Base-by-base conservation (phyloP, 2,329 filamentous ascomycete species). In the Diplodia corticola region DNA sequence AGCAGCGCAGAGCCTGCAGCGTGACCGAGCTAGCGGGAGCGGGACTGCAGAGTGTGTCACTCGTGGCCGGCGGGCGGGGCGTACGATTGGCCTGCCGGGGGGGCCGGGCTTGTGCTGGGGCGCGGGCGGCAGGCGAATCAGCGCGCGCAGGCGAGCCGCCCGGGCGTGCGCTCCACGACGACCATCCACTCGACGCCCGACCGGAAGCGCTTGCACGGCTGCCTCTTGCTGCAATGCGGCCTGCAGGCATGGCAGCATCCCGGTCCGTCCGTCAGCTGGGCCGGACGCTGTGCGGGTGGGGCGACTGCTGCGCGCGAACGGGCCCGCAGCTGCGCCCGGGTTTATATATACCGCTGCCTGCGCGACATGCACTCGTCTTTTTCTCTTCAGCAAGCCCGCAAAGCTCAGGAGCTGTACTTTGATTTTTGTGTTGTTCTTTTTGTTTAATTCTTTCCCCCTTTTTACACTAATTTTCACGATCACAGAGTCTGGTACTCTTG, bases 301-400 rank as follows among this genome's bases (percentile, higher is more conserved):
- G 57, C 57, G 9, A 26, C 40, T 24, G n/a, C 57, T 61, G 57
- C 57, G 55, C 15, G 24, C 10, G 50, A 22, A 20, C 30, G 61
- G 35, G n/a, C 26, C 37, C 28, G 57, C 44, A 49, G 57, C 57
- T 49, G 26, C 57, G 57, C 60, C 60, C 37, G 6, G 40, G 30
- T 53, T 63, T 63, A 63, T 63, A 63, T 63, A 63, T 51, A 53
- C 33, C 60, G 30, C n/a, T 17, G 15, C 46, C 60, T 63, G 60
- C 60, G 60, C 60, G 40, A 63, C 60, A 44, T 40, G 44, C 57
- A 49, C 57, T 46, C 57, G 26, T 60, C 30, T 65, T 75, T 73
- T 73, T 76, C 74, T 80, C 78, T 80, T 78, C 79, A 83, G 81
- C 81, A 82, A 83, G 81, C 79, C 73, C 81, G 79, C 82, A 50